Percentiles rank a stretch among this genome's conserved stretches.
phyloP scores from a whole-genome alignment of 139 green algal genomes.

The Dunaliella sp. region DNA sequence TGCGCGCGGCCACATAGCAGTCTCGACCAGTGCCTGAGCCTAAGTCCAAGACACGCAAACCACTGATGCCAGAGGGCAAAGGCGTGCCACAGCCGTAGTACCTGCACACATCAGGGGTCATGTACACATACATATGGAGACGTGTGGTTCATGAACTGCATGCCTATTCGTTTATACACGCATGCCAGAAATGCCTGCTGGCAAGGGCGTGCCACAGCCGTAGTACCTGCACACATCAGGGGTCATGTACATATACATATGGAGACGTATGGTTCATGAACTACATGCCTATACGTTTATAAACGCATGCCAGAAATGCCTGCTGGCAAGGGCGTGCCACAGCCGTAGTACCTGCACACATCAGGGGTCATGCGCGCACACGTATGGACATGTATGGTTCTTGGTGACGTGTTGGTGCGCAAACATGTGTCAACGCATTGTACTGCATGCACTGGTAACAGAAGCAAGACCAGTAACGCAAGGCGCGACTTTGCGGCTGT shows the following conservation, averaged over 20 bases:
- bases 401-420: not conserved
- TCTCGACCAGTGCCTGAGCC: constrained; percentile 72
- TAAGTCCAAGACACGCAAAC: constrained; percentile 50
- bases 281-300: constrained; percentile 29
- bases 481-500: no score
- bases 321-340: constrained; percentile 85
- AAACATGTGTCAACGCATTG: no score
- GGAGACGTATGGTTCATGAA: no score
- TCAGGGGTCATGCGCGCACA: no score
- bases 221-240: constrained; percentile 81
- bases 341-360: constrained; percentile 85
- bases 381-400: no score
- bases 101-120: constrained; percentile 27
- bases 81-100: constrained; percentile 96
- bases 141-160: not conserved
- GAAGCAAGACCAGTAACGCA: not conserved
- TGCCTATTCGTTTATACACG: constrained; percentile 11
- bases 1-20: constrained; percentile 85
- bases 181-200: constrained; percentile 76
- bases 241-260: no score
- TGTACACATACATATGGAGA: not conserved
- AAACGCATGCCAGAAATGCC: constrained; percentile 74
- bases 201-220: constrained; percentile 91
- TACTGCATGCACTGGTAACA: not conserved
- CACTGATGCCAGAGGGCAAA: constrained; percentile 80